Evolutionary conservation across 1,284 basidiomycete species (phyloP), one percentile per base, ranked within the genome.

Genomic region (Sporisorium scitamineum): DNA sequence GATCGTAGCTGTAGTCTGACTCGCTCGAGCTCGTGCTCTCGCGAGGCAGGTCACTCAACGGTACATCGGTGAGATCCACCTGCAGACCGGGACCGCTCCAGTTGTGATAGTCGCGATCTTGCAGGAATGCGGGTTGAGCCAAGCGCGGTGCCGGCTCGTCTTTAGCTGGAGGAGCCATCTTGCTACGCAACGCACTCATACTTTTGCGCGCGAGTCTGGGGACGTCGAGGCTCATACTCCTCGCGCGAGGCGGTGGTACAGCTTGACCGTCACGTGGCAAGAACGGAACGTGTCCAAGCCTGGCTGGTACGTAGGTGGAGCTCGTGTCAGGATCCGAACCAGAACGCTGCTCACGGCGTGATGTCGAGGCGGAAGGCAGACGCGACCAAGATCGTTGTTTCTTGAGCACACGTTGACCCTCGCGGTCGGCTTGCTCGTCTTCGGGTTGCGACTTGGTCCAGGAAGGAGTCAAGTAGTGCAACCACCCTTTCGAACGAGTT

Each of bases 201-300:
- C 56, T 66, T 44, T 59, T 60, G 2, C 63, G 51, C 16, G 57
- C 63, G 20, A 55, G 34, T 18, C 51, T 29, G 16, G 63, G 56
- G 3, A 59, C 50, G 29, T 66, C 63, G 18, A 66, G 57, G 24
- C 63, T 66, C 63, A 66, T 54, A 37, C 63, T 66, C 24, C 56
- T 37, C n/a, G 52, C 48, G 3, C 57, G 24, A 31, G 44, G 31
- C 37, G 24, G 16, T 11, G 11, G 37, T n/a, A n/a, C 32, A 24
- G 31, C 22, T 39, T 24, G 3, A n/a, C 7, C 31, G 3, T 51
- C 18, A 8, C 22, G 37, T 51, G 57, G 57, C 37, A 31, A 16
- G 37, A 42, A 59, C 9, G 57, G 55, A 22, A 57, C 11, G 14
- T 24, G 55, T 11, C 55, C 57, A 9, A 41, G 37, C 26, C 57